Conservation (phyloP, 2,329 filamentous ascomycete genomes). For the Fusarium paranaense region DNA sequence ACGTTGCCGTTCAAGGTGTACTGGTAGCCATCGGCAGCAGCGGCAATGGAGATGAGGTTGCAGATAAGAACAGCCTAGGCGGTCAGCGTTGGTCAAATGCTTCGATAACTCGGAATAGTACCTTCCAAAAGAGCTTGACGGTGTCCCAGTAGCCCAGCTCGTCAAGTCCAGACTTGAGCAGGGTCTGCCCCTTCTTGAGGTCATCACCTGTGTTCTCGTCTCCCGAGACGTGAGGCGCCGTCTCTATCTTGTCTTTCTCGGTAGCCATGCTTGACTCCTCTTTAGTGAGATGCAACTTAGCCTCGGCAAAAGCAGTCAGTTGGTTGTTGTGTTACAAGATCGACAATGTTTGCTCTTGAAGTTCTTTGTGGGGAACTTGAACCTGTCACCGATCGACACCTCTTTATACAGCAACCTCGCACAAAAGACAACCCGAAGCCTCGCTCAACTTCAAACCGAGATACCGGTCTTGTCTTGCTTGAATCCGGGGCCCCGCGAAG, state of each 20-base stretch:
- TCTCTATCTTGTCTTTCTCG: neutral
- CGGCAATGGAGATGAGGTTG: slow-evolving; percentile 22
- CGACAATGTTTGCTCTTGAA: neutral
- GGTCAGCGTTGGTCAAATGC: neutral
- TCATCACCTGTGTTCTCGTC: neutral
- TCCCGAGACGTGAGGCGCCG: neutral
- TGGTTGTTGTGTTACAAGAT: neutral
- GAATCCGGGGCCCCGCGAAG: slow-evolving; percentile 1
- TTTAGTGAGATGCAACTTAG: neutral
- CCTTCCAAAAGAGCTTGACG: slow-evolving; percentile 2
- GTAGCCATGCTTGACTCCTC: neutral
- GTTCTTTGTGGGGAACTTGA: neutral
- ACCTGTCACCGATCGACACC: neutral
- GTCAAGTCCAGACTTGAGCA: slow-evolving; percentile 4
- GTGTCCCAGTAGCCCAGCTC: slow-evolving; percentile 16
- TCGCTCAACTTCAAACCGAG: neutral
- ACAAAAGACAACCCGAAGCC: neutral
- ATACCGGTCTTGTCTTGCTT: neutral
- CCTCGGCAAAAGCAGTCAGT: neutral
- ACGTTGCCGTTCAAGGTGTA: slow-evolving; percentile 21
- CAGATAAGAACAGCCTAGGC: slow-evolving; percentile 15
- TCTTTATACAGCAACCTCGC: neutral
- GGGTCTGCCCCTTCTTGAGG: neutral
- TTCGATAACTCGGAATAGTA: neutral
- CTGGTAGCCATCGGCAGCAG: slow-evolving; percentile 18